Percentiles rank a stretch among this genome's conserved stretches.
Evolutionary conservation across 805 yeast genomes (phyloP).

Genomic region (Diddensiella caesifluorescens): DNA sequence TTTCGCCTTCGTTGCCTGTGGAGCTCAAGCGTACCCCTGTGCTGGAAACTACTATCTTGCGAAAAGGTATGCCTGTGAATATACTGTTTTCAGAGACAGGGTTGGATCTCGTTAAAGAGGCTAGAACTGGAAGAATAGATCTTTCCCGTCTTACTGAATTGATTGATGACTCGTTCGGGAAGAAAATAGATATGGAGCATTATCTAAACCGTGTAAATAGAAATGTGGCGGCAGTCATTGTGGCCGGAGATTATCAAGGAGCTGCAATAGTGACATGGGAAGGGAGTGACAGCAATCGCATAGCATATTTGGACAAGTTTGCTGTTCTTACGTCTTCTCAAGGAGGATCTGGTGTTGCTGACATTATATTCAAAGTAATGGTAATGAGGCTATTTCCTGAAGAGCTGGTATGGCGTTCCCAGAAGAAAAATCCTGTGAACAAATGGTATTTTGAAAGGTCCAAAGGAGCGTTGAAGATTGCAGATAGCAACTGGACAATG

Average conservation of each 20-base stretch:
- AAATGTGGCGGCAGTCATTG: conserved; percentile 65
- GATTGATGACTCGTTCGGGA: conserved; percentile 75
- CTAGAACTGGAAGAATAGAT: conserved; percentile 42
- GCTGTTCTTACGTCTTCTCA: conserved; percentile 81
- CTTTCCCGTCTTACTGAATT: conserved; percentile 51
- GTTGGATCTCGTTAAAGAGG: conserved; percentile 39
- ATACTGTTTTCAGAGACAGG: conserved; percentile 36
- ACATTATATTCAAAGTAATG: conserved; percentile 81
- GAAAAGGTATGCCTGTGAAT: conserved; percentile 63
- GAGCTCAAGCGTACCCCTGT: conserved; percentile 51
- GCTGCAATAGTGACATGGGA: conserved; percentile 92
- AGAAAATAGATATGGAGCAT: conserved; percentile 55
- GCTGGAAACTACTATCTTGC: conserved; percentile 70
- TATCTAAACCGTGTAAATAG: conserved; percentile 64
- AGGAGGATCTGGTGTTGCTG: conserved; percentile 92
- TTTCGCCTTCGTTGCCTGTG: conserved; percentile 86
- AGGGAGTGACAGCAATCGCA: conserved; percentile 21
- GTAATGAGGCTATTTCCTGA: conserved; percentile 55
- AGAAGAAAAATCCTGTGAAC: conserved; percentile 82
- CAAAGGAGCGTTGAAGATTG: conserved; percentile 54
- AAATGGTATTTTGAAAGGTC: conserved; percentile 97
- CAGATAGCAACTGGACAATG: conserved; percentile 37
- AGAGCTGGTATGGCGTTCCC: conserved; percentile 86
- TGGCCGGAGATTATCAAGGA: conserved; percentile 94
- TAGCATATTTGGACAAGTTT: conserved; percentile 88